Evolutionary conservation across 2,329 filamentous ascomycete species (phyloP).

Genomic region (Fusarium vanettenii): DNA sequence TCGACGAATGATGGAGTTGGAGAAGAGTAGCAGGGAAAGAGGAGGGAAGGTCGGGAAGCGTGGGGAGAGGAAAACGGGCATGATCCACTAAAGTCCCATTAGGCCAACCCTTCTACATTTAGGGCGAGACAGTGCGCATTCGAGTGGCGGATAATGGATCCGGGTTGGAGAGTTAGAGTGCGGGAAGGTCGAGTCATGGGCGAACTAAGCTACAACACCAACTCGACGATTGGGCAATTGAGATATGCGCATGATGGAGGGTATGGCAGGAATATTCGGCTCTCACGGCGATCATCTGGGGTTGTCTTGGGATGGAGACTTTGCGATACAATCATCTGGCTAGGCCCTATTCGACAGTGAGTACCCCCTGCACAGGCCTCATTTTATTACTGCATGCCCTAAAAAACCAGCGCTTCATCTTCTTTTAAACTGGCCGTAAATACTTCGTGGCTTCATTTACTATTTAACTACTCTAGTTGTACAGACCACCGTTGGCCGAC

Average conservation of each 20-base stretch:
- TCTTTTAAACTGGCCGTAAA: neutral
- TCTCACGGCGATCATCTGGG: neutral
- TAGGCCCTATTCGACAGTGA: neutral
- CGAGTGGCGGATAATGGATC: neutral
- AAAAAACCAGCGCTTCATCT: neutral
- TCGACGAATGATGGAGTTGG: neutral
- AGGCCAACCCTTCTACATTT: neutral
- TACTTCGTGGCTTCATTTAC: neutral
- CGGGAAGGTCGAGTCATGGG: neutral
- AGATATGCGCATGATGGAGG: neutral
- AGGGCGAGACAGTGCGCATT: neutral
- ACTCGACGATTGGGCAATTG: neutral
- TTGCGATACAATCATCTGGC: neutral
- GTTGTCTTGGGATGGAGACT: neutral
- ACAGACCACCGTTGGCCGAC: conserved; percentile 45
- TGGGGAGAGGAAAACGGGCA: neutral
- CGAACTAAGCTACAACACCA: neutral
- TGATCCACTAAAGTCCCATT: neutral
- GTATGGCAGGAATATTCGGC: neutral
- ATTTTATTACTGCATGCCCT: neutral
- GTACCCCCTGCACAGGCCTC: neutral
- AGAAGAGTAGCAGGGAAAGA: neutral
- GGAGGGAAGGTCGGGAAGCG: neutral
- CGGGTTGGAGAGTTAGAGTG: neutral
- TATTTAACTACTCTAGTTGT: conserved; percentile 12